phyloP scores from a whole-genome alignment of 208 protist genomes.

The Trypanosoma grayi region DNA sequence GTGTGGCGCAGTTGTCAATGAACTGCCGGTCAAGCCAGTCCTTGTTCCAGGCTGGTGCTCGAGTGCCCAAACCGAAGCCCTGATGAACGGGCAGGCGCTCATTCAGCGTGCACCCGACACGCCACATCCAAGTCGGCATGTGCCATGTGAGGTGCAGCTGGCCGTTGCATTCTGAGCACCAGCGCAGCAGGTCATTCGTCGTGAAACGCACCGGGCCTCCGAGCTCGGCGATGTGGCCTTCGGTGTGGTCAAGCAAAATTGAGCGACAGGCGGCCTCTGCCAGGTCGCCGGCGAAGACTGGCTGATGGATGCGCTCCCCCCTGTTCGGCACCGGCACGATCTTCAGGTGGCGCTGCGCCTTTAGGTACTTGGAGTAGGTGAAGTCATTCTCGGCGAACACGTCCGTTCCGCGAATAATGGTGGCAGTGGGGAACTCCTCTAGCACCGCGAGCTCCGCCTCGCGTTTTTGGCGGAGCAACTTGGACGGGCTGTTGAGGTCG shows the following conservation, averaged over 20 bases:
- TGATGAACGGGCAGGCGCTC: constrained; percentile 78
- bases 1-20: constrained; percentile 86
- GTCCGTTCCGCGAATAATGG: constrained; percentile 86
- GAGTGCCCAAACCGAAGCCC: constrained; percentile 67
- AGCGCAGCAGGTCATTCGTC: constrained; percentile 85
- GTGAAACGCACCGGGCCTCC: constrained; percentile 88
- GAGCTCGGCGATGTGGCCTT: constrained; percentile 90
- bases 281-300: constrained; percentile 87
- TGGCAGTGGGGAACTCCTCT: constrained; percentile 90
- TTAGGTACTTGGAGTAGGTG: constrained; percentile 87
- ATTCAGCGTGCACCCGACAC: constrained; percentile 66
- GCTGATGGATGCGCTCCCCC: constrained; percentile 86
- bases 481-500: constrained; percentile 82
- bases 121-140: constrained; percentile 71
- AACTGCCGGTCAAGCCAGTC: constrained; percentile 90
- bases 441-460: constrained; percentile 83
- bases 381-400: constrained; percentile 89
- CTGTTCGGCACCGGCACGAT: constrained; percentile 83
- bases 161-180: constrained; percentile 84
- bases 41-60: constrained; percentile 77
- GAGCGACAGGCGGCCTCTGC: constrained; percentile 80
- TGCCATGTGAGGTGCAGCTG: constrained; percentile 62
- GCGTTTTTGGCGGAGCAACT: constrained; percentile 85
- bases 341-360: constrained; percentile 83
- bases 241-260: constrained; percentile 84